Base-by-base conservation (phyloP, 108 stramenopile genomes). In the Mayamaea pseudoterrestris region DNA sequence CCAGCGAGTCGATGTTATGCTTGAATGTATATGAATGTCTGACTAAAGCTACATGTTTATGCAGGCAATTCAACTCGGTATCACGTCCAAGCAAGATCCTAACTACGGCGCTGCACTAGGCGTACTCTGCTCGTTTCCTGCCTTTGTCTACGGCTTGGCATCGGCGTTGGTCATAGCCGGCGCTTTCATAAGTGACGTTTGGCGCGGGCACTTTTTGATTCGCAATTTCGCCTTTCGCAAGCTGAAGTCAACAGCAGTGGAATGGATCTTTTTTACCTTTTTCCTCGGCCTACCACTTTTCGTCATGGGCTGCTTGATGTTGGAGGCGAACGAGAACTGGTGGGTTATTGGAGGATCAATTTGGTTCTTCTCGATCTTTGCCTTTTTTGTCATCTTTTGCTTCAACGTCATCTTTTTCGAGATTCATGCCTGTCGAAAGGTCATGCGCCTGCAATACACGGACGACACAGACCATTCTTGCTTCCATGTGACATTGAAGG, bases 141-240 rank as follows among this genome's bases (percentile, higher is more conserved):
- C 65, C 9, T 68, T 78, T 39, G 31, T 71, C 8, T 57, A 63
- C 45, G 63, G 64, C 11, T 65, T 83, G 41, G 48, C 72, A 6
- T 60, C 60, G 13, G 50, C 69, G 22, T 55, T 83, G 61, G 69
- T 78, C 44, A 61, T 83, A 58, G 73, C 76, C 23, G 57, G 53
- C 20, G 61, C 60, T 5, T 76, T 70, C 35, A 66, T 74, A 0
- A 14, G 36, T 7, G 81, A 83, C 43, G 53, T 60, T 0, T 76
- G 48, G 43, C 42, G 53, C 34, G 63, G 76, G 47, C 63, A 70
- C 50, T 34, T 12, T 25, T 25, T 71, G 57, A 28, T 61, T 47
- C 61, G 44, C 45, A 53, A 44, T 13, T 66, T 63, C 45, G 24
- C 58, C 28, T 46, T 57, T 30, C 31, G 41, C 24, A 45, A 16